Evolutionary conservation across 306 rosid species (phyloP).

Genomic region (Phaseolus lunatus): DNA sequence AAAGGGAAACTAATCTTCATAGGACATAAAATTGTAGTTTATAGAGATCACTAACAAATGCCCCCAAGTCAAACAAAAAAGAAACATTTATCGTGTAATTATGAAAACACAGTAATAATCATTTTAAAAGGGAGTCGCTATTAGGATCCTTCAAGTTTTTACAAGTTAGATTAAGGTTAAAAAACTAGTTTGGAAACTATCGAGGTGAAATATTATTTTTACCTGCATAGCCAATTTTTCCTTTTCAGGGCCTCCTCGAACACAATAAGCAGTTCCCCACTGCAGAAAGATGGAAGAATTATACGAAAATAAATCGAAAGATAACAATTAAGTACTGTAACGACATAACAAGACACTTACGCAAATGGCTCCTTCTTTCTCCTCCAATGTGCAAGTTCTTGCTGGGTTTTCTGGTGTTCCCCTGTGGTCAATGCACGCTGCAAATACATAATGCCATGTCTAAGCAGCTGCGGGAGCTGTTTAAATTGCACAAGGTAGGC

Average conservation of each 20-base stretch:
- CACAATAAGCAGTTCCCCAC: conserved; percentile 96
- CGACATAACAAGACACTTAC: conserved; percentile 56
- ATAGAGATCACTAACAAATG: neutral
- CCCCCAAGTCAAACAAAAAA: neutral
- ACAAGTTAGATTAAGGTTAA: neutral
- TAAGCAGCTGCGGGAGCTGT: neutral
- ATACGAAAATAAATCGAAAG: conserved; percentile 18
- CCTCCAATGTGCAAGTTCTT: conserved; percentile 87
- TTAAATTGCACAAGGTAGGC: neutral
- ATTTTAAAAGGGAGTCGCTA: neutral
- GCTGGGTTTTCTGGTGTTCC: conserved; percentile 97
- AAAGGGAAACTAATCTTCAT: neutral
- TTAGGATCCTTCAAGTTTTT: neutral
- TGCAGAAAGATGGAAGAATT: conserved; percentile 42
- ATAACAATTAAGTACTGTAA: neutral
- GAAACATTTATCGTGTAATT: neutral
- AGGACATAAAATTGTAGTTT: neutral
- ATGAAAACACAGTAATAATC: neutral
- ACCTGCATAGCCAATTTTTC: conserved; percentile 92
- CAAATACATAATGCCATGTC: conserved; percentile 12
- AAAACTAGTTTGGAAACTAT: neutral
- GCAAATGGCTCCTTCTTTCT: conserved; percentile 76
- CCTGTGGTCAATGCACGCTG: conserved; percentile 93
- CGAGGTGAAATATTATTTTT: neutral
- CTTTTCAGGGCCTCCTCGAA: conserved; percentile 81